Evolutionary conservation across 2,329 filamentous ascomycete species (phyloP), one percentile per base, ranked within the genome.

Genomic region (Aspergillus jensenii): DNA sequence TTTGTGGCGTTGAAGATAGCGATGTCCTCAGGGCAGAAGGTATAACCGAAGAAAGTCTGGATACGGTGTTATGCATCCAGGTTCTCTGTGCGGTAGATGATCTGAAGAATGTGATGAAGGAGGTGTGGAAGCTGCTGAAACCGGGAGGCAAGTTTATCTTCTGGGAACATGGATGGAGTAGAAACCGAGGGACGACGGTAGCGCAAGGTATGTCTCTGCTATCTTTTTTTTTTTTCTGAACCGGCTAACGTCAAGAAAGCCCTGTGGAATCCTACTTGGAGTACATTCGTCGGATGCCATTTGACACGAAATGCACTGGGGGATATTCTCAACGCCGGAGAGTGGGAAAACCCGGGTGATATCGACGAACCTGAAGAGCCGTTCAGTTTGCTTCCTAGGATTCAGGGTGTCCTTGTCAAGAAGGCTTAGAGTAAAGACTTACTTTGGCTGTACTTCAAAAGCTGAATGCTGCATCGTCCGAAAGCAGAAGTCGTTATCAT

Each of bases 81-180:
- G 75, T 78, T 9, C 49, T 81, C 57, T 80, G 79, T 65, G 72
- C 76, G 4, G 72, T 80, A 3, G 27, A 55, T n/a, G 59, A 68
- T 44, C 51, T 57, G 1, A 61, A 59, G 27, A 55, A 9, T 6
- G 64, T 68, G 25, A 65, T 65, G 57, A 60, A 53, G n/a, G 61
- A 56, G 49, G 56, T 79, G n/a, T 77, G 75, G 60, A 72, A 71
- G 51, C 61, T 81, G 27, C 61, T 81, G 43, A 81, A 76, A 59
- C 79, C 78, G 0, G 78, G 78, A 1, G 78, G 78, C 12, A 74
- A 71, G 45, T 76, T 81, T 57, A 68, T 81, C 25, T 80, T 81
- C 55, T 80, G 78, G 75, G 79, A 81, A 60, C 79, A 81, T 56
- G 59, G 53, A 17, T 46, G 43, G 40, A 68, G 59, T 48, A 41